These are phyloP conservation scores for Aspergillus caelatus DNA, from an alignment of 2,329 filamentous ascomycete species.

Conservation along the genomic window DNA sequence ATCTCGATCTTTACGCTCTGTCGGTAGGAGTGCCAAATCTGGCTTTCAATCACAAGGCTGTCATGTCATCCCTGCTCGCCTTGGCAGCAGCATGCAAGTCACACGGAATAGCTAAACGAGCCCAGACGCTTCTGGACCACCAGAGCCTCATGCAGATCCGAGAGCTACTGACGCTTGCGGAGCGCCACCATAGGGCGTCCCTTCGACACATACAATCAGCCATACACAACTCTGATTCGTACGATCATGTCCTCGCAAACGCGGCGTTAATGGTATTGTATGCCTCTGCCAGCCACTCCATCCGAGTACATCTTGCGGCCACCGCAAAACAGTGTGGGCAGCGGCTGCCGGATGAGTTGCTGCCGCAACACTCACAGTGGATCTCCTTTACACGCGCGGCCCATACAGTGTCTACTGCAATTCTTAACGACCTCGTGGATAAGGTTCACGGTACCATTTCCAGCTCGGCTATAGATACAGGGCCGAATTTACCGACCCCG, in stretches of 20 bases:
- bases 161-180: conserved; percentile 32
- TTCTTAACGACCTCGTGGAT: conserved; percentile 24
- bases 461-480: conserved; percentile 4
- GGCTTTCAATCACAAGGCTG: conserved; percentile 41
- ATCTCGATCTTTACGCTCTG: conserved; percentile 44
- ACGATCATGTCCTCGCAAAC: conserved; percentile 42
- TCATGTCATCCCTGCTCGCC: conserved; percentile 49
- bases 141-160: conserved; percentile 24
- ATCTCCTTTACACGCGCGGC: conserved; percentile 43
- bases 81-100: conserved; percentile 47
- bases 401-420: conserved; percentile 36
- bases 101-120: conserved; percentile 22
- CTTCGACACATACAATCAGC: conserved; percentile 41
- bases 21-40: conserved; percentile 48
- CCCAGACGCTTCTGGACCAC: neutral
- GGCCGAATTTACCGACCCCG: neutral
- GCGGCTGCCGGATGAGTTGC: conserved; percentile 26
- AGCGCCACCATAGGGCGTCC: conserved; percentile 43
- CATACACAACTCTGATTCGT: conserved; percentile 33
- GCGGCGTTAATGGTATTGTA: conserved; percentile 50
- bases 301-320: conserved; percentile 38
- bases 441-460: neutral
- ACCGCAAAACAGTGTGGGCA: conserved; percentile 20
- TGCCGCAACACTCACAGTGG: conserved; percentile 42
- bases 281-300: conserved; percentile 41